Conservation (phyloP, 805 yeast genomes). For the Candida stauntonica region DNA sequence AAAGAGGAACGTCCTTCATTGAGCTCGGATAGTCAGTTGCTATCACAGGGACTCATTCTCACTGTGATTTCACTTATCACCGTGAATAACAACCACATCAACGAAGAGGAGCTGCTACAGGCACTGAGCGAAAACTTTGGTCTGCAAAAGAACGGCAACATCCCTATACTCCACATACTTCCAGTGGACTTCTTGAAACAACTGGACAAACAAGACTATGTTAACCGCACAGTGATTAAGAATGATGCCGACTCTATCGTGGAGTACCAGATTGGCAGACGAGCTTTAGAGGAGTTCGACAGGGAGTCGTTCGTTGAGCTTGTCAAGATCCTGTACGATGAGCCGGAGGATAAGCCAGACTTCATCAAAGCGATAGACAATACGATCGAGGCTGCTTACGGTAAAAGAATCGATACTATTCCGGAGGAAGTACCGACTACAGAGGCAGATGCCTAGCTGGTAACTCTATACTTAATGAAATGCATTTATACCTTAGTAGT, state of each 20-base stretch:
- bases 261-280: conserved; percentile 28
- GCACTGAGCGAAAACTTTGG: conserved; percentile 36
- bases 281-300: conserved; percentile 27
- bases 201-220: conserved; percentile 26
- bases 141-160: conserved; percentile 6
- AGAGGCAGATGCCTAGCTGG: too few relatives aligned
- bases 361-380: conserved; percentile 12
- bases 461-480: not conserved
- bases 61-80: conserved; percentile 22
- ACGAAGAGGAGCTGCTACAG: conserved; percentile 38
- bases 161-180: conserved; percentile 12
- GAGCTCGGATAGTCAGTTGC: conserved; percentile 16
- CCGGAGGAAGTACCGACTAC: not conserved
- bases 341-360: conserved; percentile 17
- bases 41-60: conserved; percentile 21
- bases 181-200: conserved; percentile 22
- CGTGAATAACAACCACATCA: conserved; percentile 28
- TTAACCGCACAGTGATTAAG: conserved; percentile 20
- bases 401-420: conserved; percentile 4
- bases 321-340: conserved; percentile 22
- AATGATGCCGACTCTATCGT: conserved; percentile 23
- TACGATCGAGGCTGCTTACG: conserved; percentile 19
- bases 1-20: conserved; percentile 17
- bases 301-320: conserved; percentile 23
- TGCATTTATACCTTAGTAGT: conserved; percentile 2